Evolutionary conservation across 2,329 filamentous ascomycete species (phyloP), one percentile per base, ranked within the genome.

Genomic region (Pseudocercospora macadamiae): DNA sequence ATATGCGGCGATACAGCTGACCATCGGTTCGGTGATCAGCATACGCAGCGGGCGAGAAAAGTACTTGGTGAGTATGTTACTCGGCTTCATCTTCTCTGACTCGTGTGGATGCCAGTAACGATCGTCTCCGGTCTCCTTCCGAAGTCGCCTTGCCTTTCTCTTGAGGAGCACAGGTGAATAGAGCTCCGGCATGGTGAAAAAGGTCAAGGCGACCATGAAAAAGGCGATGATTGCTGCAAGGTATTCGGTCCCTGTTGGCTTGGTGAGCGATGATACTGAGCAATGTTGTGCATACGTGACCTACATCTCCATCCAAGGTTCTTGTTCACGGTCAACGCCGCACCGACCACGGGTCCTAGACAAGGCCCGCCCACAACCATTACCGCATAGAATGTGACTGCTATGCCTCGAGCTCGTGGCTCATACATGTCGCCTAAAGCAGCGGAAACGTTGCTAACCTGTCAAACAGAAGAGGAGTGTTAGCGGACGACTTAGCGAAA

Each of bases 1-100:
- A 51, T 66, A 66, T 12, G 54, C 55, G 0, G 64, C 64, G 19
- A 66, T 63, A 25, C 72, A 74, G 1, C 76, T 72, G 9, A 82
- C 75, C 66, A 82, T 81, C 0, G 80, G 79, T 59, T 82, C 78
- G 1, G 76, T 79, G 14, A 74, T 60, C 3, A 82, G 69, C 77
- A 83, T 81, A 39, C 66, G 64, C 2, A 79, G 48, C 0, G 78
- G 77, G 1, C 77, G 74, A 12, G 68, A 70, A 23, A 80, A 68
- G 55, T 80, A 74, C 57, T 79, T 79, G 6, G 73, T 78, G 14
- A 79, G 58, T 59, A 78, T 71, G 39, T 73, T 75, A 21, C 72
- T 72, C 21, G 73, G 36, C 52, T 75, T 74, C 28, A 82, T 68
- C 54, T 77, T 75, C 47, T 76, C 66, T 3, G 73, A 64, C 51